Conservation (phyloP, 2,329 filamentous ascomycete genomes). For the Penicillium sp. region DNA sequence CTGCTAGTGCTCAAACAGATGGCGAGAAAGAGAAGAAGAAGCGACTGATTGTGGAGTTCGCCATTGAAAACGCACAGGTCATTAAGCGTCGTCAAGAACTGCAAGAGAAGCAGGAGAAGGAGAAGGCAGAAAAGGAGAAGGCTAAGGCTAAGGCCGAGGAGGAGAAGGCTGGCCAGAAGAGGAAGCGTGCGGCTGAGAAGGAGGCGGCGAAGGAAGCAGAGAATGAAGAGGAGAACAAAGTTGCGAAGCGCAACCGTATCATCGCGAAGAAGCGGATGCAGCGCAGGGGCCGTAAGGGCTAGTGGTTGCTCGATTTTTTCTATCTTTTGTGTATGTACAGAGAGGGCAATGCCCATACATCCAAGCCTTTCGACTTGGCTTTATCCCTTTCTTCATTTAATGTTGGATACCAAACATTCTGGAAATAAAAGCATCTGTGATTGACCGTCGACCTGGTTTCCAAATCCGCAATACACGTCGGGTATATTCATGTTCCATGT, state of each 20-base stretch:
- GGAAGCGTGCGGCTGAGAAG: constrained; percentile 38
- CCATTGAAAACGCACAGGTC: constrained; percentile 96
- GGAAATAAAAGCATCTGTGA: constrained; percentile 23
- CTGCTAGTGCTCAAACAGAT: constrained; percentile 32
- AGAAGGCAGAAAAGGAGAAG: constrained; percentile 20
- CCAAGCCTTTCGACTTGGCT: not conserved
- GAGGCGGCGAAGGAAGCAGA: constrained; percentile 34
- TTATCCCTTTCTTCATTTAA: not conserved
- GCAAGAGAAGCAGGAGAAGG: constrained; percentile 25
- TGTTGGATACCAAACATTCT: constrained; percentile 4
- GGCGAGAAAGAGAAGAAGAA: constrained; percentile 70
- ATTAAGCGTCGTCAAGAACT: constrained; percentile 66
- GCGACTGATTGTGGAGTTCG: constrained; percentile 90
- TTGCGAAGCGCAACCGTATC: constrained; percentile 69
- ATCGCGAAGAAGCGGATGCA: constrained; percentile 81
- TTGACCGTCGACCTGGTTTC: not conserved
- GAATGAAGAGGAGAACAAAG: constrained; percentile 52
- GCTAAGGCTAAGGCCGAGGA: constrained; percentile 22
- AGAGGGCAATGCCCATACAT: not conserved
- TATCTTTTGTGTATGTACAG: constrained; percentile 17
- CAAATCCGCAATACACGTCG: not conserved
- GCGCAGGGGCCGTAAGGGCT: constrained; percentile 61
- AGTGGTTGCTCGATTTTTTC: constrained; percentile 21
- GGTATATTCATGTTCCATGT: not conserved
- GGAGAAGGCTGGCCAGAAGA: constrained; percentile 33